phyloP scores from a whole-genome alignment of 2,329 filamentous ascomycete species.

The Aschersonia sp. region DNA sequence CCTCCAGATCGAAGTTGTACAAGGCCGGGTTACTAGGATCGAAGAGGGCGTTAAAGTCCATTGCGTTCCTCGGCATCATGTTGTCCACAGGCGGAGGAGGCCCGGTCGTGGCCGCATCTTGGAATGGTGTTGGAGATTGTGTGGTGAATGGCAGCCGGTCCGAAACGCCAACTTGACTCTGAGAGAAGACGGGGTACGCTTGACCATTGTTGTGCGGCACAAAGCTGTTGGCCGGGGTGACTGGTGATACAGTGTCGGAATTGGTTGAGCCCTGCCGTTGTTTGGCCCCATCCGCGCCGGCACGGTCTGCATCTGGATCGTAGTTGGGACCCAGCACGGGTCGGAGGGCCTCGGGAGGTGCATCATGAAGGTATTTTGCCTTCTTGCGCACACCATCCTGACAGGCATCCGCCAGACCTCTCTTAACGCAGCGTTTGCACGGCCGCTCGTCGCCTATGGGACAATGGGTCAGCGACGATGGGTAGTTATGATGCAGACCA shows the following conservation, averaged over 20 bases:
- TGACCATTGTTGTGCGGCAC: constrained; percentile 31
- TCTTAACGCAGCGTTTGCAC: constrained; percentile 86
- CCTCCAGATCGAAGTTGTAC: constrained; percentile 92
- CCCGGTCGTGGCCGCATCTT: constrained; percentile 35
- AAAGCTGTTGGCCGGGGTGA: constrained; percentile 27
- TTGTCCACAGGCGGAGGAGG: constrained; percentile 26
- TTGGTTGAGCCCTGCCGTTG: constrained; percentile 30
- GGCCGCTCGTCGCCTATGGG: constrained; percentile 78
- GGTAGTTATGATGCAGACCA: background rate
- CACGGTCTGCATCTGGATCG: constrained; percentile 39
- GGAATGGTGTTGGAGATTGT: constrained; percentile 58
- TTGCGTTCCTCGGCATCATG: constrained; percentile 33
- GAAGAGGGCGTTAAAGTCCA: constrained; percentile 52
- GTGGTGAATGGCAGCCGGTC: constrained; percentile 41
- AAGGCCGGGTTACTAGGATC: constrained; percentile 83
- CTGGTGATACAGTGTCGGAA: constrained; percentile 25
- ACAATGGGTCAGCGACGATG: constrained; percentile 13
- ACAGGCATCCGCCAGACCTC: constrained; percentile 77
- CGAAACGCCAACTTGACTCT: constrained; percentile 30
- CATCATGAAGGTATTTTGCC: constrained; percentile 96
- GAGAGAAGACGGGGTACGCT: constrained; percentile 38
- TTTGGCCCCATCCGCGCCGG: constrained; percentile 25
- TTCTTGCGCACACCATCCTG: constrained; percentile 97
- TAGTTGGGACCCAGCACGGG: constrained; percentile 66
- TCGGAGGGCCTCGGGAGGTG: constrained; percentile 74